A percentile compares a stretch with the other conserved stretches of the same genome.
phyloP scores from a whole-genome alignment of 1,139 yeast genomes.

The Candida sp. region DNA sequence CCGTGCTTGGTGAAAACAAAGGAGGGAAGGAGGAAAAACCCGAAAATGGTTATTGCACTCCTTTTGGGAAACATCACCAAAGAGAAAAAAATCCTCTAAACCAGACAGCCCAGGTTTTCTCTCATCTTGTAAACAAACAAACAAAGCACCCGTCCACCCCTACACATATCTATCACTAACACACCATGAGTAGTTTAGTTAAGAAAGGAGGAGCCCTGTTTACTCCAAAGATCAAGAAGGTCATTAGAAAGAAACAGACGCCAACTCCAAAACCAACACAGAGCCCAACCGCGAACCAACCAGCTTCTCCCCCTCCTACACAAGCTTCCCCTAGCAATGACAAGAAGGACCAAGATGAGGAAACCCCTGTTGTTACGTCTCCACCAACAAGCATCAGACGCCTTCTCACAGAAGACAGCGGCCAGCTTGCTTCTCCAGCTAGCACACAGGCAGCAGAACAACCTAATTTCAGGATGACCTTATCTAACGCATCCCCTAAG shows the following conservation, averaged over 20 bases:
- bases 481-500: conserved; percentile 6
- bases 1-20: neutral
- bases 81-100: neutral
- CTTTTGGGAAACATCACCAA: conserved; percentile 3
- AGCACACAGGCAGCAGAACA: conserved; percentile 4
- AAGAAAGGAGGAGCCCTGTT: conserved; percentile 44
- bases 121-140: neutral
- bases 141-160: neutral
- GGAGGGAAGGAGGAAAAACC: neutral
- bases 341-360: neutral
- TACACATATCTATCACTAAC: neutral
- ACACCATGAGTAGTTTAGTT: conserved; percentile 53
- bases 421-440: conserved; percentile 6
- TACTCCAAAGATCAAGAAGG: conserved; percentile 40
- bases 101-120: neutral
- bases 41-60: neutral
- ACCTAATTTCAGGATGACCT: conserved; percentile 8
- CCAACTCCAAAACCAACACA: conserved; percentile 20
- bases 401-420: neutral
- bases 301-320: conserved; percentile 18
- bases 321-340: conserved; percentile 5
- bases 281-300: conserved; percentile 23
- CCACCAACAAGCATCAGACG: neutral
- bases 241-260: conserved; percentile 21
- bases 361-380: neutral